Percentiles rank a stretch among this genome's conserved stretches.
phyloP scores from a whole-genome alignment of 208 protist species.

The Leishmania aethiopica region DNA sequence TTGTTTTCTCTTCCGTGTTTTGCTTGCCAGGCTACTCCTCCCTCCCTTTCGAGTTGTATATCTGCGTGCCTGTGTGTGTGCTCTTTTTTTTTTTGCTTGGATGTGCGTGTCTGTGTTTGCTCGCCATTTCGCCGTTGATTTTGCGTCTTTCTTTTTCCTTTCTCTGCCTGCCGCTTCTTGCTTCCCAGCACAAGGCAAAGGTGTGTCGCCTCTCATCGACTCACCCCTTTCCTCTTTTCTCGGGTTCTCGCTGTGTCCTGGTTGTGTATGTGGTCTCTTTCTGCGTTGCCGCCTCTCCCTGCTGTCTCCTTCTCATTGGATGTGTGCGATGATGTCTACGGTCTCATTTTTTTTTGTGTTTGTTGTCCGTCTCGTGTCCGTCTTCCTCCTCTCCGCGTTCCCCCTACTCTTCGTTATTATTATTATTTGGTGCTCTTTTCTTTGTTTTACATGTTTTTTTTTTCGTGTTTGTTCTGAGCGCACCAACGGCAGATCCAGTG shows the following conservation, averaged over 20 bases:
- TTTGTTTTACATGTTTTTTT: not conserved
- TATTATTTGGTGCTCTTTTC: not conserved
- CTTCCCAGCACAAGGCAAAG: not conserved
- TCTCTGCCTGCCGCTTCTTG: not conserved
- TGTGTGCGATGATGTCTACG: not conserved
- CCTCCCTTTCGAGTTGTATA: not conserved
- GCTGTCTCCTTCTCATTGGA: not conserved
- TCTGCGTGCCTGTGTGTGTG: not conserved
- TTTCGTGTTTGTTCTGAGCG: not conserved
- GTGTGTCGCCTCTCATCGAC: not conserved
- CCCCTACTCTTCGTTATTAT: not conserved
- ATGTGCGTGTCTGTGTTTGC: not conserved
- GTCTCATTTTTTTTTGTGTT: not conserved
- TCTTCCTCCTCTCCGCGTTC: not conserved
- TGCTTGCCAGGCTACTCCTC: not conserved
- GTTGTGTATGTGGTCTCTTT: not conserved
- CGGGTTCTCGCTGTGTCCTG: not conserved
- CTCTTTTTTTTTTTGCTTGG: not conserved
- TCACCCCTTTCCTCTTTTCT: not conserved
- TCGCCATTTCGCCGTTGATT: not conserved
- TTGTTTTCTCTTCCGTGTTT: not conserved
- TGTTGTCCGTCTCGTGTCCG: not conserved
- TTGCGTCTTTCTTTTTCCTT: not conserved
- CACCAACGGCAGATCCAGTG: not conserved
- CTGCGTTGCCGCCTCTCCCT: not conserved